Conservation (phyloP, 805 yeast species). For the Wickerhamiella siamensis region DNA sequence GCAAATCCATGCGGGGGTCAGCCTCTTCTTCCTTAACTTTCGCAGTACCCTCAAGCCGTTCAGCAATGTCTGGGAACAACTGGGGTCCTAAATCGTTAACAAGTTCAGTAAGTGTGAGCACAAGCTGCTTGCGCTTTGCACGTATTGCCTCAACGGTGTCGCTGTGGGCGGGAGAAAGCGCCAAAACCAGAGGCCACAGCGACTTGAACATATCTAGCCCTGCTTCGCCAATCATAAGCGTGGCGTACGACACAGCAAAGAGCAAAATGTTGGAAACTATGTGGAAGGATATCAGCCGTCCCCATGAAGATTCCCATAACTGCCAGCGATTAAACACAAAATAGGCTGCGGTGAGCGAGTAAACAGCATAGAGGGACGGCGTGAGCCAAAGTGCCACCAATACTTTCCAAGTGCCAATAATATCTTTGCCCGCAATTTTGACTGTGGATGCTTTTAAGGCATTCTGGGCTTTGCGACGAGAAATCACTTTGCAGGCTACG, state of each 20-base stretch:
- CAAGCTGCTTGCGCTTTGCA: slow-evolving; percentile 43
- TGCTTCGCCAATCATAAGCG: slow-evolving; percentile 79
- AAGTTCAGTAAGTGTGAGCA: slow-evolving; percentile 59
- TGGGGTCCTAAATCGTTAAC: slow-evolving; percentile 75
- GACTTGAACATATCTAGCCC: slow-evolving; percentile 84
- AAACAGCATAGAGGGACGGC: slow-evolving; percentile 69
- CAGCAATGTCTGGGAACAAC: slow-evolving; percentile 67
- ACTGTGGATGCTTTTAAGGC: slow-evolving; percentile 83
- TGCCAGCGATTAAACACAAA: slow-evolving; percentile 23
- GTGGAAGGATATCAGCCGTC: slow-evolving; percentile 13
- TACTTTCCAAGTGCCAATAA: slow-evolving; percentile 94
- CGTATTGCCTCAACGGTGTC: slow-evolving; percentile 40
- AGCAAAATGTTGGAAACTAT: slow-evolving; percentile 37
- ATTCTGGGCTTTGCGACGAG: slow-evolving; percentile 53
- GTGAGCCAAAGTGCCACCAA: slow-evolving; percentile 79
- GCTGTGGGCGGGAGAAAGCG: slow-evolving; percentile 25
- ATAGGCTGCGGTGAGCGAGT: slow-evolving; percentile 40
- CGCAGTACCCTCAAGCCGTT: slow-evolving; percentile 13
- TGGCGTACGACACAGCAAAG: slow-evolving; percentile 59
- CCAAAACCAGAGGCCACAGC: slow-evolving; percentile 58
- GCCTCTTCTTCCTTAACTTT: slow-evolving; percentile 7
- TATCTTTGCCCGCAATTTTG: slow-evolving; percentile 83
- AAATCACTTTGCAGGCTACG: slow-evolving; percentile 57
- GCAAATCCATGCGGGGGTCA: slow-evolving; percentile 18
- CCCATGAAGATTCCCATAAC: slow-evolving; percentile 14